phyloP scores from a whole-genome alignment of 2,329 filamentous ascomycete genomes.

The Colletotrichum noveboracense region DNA sequence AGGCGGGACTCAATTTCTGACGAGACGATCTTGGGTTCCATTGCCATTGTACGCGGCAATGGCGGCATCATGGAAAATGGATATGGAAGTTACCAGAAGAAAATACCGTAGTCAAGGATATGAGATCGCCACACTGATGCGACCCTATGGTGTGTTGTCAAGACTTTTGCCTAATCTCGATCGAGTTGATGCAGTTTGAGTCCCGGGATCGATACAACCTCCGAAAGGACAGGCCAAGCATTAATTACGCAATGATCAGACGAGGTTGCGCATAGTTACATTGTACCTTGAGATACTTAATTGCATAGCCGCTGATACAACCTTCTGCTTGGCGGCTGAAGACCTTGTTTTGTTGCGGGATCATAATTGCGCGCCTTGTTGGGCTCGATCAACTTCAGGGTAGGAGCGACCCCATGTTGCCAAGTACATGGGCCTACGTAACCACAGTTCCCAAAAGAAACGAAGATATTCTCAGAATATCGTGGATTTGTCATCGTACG shows the following conservation, averaged over 20 bases:
- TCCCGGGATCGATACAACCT: background rate
- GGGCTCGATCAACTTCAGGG: background rate
- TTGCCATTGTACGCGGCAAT: background rate
- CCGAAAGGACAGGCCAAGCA: background rate
- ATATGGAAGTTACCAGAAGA: rapidly evolving
- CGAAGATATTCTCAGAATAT: rapidly evolving
- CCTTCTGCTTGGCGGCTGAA: background rate
- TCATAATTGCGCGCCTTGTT: background rate
- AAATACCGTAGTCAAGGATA: background rate
- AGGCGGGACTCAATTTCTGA: rapidly evolving
- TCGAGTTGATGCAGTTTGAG: background rate
- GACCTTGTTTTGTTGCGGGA: background rate
- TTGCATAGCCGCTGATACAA: background rate
- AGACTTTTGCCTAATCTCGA: background rate
- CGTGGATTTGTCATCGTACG: background rate
- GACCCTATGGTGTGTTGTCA: background rate
- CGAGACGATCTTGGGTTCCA: background rate
- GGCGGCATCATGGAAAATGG: background rate
- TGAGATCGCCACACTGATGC: background rate
- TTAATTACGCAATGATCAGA: background rate
- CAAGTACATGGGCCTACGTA: rapidly evolving
- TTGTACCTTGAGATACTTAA: background rate
- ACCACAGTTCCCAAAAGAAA: background rate
- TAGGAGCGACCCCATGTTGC: background rate
- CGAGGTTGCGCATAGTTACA: background rate